These are phyloP conservation scores for Pleoardoris graminearum DNA, from an alignment of 2,329 filamentous ascomycete genomes.

Conservation along the genomic window DNA sequence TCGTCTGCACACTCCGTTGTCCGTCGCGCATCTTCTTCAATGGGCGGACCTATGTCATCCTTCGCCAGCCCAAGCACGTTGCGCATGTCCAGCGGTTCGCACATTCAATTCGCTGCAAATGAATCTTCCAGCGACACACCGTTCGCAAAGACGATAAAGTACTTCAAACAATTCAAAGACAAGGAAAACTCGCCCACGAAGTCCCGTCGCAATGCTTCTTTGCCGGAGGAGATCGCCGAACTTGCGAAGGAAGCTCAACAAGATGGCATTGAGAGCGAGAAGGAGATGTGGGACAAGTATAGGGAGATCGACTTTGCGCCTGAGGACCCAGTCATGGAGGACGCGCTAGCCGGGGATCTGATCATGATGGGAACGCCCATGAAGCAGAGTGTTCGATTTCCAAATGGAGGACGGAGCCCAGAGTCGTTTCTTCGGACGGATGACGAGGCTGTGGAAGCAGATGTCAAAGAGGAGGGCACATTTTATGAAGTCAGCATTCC, in stretches of 20 bases:
- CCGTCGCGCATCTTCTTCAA: conserved; percentile 2
- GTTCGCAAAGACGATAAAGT: conserved; percentile 21
- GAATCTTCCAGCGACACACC: conserved; percentile 16
- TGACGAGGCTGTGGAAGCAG: background rate
- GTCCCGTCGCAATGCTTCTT: conserved; percentile 23
- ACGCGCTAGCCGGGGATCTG: conserved; percentile 17
- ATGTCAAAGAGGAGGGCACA: background rate
- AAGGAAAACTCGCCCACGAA: conserved; percentile 20
- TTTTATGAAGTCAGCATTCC: conserved; percentile 15
- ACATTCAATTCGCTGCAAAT: conserved; percentile 12
- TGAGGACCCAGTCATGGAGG: conserved; percentile 23
- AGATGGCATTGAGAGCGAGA: background rate
- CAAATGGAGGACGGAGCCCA: background rate
- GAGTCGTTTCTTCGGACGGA: background rate
- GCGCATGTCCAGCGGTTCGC: background rate
- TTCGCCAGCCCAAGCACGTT: background rate
- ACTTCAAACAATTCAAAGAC: conserved; percentile 22
- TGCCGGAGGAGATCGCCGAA: conserved; percentile 26
- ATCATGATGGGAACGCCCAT: conserved; percentile 17
- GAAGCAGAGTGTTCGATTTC: background rate
- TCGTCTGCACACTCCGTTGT: background rate
- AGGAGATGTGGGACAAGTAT: conserved; percentile 9
- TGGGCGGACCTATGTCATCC: background rate
- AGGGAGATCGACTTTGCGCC: conserved; percentile 27
- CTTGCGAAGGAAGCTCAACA: conserved; percentile 16